phyloP scores from a whole-genome alignment of 495 filamentous ascomycete genomes.

The Daldinia decipiens region DNA sequence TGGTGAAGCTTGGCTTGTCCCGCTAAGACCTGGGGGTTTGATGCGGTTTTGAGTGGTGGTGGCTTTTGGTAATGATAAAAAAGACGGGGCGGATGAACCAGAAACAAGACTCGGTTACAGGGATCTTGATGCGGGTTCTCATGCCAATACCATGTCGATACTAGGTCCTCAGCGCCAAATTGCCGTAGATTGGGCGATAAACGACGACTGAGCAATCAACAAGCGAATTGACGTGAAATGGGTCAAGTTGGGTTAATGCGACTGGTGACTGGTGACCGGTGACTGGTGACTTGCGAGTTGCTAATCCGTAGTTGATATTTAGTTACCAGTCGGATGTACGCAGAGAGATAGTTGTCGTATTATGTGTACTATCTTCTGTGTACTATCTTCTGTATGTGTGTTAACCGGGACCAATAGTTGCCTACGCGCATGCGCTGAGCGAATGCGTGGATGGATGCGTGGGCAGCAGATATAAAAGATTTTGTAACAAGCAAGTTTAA shows the following conservation, averaged over 20 bases:
- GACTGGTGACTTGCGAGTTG: neutral
- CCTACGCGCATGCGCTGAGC: neutral
- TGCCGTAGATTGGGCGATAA: conserved; percentile 34
- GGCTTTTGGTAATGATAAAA: conserved; percentile 16
- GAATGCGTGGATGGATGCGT: neutral
- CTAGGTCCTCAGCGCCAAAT: conserved; percentile 35
- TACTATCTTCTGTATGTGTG: neutral
- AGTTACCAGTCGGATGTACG: conserved; percentile 10
- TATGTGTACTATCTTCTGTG: neutral
- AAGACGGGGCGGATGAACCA: conserved; percentile 19
- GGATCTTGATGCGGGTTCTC: conserved; percentile 32
- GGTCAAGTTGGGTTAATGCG: neutral
- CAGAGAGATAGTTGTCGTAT: neutral
- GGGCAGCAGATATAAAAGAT: too few relatives aligned
- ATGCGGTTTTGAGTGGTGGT: conserved; percentile 27
- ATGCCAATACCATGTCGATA: conserved; percentile 16
- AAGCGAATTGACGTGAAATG: conserved; percentile 21
- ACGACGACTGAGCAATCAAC: conserved; percentile 23
- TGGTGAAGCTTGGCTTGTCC: conserved; percentile 21
- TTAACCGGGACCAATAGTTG: neutral
- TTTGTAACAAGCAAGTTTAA: too few relatives aligned
- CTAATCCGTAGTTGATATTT: neutral
- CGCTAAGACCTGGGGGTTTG: conserved; percentile 17
- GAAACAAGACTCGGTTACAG: conserved; percentile 25
- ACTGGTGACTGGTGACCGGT: neutral